Base-by-base conservation (phyloP, 805 yeast species). In the Kuraishia hungarica region DNA sequence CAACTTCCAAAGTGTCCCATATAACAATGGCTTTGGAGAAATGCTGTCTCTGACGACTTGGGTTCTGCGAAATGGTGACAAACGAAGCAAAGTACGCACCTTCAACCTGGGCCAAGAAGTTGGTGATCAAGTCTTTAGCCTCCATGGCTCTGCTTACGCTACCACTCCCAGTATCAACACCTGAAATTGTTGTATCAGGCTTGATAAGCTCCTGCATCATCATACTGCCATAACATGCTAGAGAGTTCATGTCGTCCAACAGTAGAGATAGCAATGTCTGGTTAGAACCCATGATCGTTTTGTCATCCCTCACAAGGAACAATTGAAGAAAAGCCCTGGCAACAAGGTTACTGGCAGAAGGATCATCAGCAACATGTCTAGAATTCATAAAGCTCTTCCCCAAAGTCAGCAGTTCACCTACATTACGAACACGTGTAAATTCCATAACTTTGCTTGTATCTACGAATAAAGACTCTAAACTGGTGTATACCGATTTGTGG, bases 1-100 rank as follows among this genome's bases (percentile, higher is more conserved):
- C 77, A 10, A 87, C 94, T 63, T 93, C 97, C 35, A 89, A 71
- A 1, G 90, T 77, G 67, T 93, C 97, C 87, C 93, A 89, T 2
- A 77, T 60, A 51, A 78, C 62, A 55, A 83, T 63, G 62, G 78
- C 72, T 63, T 84, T 73, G 59, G 84, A 72, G 62, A 86, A 70
- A 58, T 86, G 80, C 65, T 89, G 97, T 59, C 97, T 81, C 63
- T 89, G 91, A 55, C 97, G 77, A 52, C 96, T 82, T 39, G 90
- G 83, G 62, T 93, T 93, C 66, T 84, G 86, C 5, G 82, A 74
- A 19, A 70, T 61, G 11, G 73, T 70, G 53, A 76, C 73, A 23
- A 77, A 63, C 72, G 72, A 69, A 61, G 78, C 74, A 65, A 73
- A 64, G 61, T 74, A 65, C 22, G 77, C 78, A 47, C 74, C 64